Percentiles rank a stretch among this genome's conserved stretches.
These are phyloP conservation scores for Tilletia walkeri DNA, from an alignment of 1,284 basidiomycete species.

Conservation along the genomic window DNA sequence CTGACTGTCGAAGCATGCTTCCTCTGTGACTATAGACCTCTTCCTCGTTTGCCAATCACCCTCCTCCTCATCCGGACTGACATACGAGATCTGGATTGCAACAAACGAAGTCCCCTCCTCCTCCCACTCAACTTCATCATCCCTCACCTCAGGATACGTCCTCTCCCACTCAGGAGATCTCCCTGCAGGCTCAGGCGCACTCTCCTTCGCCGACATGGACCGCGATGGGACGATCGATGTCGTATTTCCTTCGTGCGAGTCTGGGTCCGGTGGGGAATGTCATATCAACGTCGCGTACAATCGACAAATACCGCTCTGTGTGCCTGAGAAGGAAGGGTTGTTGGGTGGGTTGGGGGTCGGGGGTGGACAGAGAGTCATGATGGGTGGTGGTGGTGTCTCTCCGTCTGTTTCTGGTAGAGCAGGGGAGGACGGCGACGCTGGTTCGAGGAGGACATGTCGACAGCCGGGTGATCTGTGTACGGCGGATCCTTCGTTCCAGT, in stretches of 20 bases:
- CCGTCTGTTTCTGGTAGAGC: background rate
- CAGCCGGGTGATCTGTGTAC: slow-evolving; percentile 76
- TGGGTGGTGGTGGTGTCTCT: background rate
- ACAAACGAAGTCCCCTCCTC: slow-evolving; percentile 21
- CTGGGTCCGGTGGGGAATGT: slow-evolving; percentile 64
- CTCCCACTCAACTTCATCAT: background rate
- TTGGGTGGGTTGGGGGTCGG: slow-evolving; percentile 20
- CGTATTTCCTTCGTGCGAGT: slow-evolving; percentile 78
- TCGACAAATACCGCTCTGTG: slow-evolving; percentile 80
- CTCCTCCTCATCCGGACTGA: slow-evolving; percentile 13
- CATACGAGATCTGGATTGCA: slow-evolving; percentile 80
- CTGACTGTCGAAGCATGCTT: background rate
- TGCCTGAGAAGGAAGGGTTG: slow-evolving; percentile 34
- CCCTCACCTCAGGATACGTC: slow-evolving; percentile 64
- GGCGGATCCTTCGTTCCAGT: slow-evolving; percentile 75
- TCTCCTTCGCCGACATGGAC: slow-evolving; percentile 92
- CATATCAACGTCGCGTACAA: slow-evolving; percentile 90
- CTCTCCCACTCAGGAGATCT: slow-evolving; percentile 70
- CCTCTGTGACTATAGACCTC: slow-evolving; percentile 64
- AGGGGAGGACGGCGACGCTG: slow-evolving; percentile 43
- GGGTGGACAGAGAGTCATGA: slow-evolving; percentile 9
- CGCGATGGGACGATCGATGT: slow-evolving; percentile 94
- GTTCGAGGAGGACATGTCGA: slow-evolving; percentile 68
- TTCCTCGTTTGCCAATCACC: slow-evolving; percentile 74
- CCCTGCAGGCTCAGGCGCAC: slow-evolving; percentile 73